A percentile compares a stretch with the other conserved stretches of the same genome.
Evolutionary conservation across 345 rosid genomes (phyloP).

Genomic region (Xanthoceras sorbifolium): DNA sequence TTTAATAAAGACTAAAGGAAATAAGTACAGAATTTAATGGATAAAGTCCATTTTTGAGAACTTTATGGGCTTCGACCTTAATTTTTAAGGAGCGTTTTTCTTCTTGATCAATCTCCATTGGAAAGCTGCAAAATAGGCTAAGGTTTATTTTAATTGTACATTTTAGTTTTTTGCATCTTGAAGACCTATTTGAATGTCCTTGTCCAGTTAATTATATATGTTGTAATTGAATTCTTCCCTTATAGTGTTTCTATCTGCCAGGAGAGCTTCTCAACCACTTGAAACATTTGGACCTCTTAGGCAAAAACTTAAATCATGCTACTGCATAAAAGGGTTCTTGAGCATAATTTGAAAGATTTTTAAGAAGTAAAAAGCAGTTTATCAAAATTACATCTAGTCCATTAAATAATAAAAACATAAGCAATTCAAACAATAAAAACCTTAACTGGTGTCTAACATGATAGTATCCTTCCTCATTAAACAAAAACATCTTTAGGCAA

Average conservation of each 20-base stretch:
- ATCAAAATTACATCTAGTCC: not conserved
- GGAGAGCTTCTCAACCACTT: not conserved
- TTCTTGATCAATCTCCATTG: too few relatives aligned
- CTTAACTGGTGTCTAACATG: not conserved
- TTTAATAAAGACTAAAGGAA: too few relatives aligned
- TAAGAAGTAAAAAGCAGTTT: not conserved
- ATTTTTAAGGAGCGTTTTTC: too few relatives aligned
- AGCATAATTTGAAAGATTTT: not conserved
- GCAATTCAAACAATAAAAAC: not conserved
- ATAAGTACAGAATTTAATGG: too few relatives aligned
- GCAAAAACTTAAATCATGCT: not conserved
- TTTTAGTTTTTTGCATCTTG: not conserved
- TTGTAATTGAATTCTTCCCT: not conserved
- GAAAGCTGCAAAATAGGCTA: not conserved
- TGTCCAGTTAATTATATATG: not conserved
- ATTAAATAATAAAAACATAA: not conserved
- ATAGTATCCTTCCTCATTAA: not conserved
- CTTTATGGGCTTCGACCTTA: too few relatives aligned
- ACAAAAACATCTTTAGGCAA: conserved; percentile 7
- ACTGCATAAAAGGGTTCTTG: not conserved
- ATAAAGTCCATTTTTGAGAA: too few relatives aligned
- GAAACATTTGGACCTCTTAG: not conserved
- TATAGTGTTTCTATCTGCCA: not conserved
- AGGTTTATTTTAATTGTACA: not conserved
- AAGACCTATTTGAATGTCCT: not conserved